Conservation (phyloP, 2,329 filamentous ascomycete species). For the Fusarium anguioides region DNA sequence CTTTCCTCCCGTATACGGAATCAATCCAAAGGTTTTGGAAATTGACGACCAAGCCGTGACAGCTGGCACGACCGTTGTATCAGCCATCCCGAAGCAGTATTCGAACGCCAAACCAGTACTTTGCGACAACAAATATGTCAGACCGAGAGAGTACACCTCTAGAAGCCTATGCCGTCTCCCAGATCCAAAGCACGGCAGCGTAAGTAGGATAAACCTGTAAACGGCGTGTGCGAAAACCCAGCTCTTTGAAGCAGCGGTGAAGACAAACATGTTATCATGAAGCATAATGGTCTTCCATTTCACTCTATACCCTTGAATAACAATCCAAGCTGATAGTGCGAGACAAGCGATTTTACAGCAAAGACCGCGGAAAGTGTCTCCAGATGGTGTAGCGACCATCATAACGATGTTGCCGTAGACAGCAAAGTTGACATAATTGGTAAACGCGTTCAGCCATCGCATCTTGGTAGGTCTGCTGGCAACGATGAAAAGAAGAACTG, state of each 20-base stretch:
- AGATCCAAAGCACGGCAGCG: constrained; percentile 1
- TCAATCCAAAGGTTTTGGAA: background rate
- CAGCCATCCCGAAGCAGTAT: constrained; percentile 4
- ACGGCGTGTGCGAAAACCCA: background rate
- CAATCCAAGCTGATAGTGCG: background rate
- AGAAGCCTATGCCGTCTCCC: background rate
- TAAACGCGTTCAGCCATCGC: background rate
- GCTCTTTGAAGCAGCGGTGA: background rate
- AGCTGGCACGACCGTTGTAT: background rate
- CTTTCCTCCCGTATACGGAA: background rate
- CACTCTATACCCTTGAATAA: background rate
- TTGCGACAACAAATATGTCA: background rate
- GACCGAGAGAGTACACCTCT: background rate
- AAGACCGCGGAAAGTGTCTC: background rate
- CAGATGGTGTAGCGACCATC: constrained; percentile 3
- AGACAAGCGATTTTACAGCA: background rate
- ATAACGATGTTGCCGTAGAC: constrained; percentile 6
- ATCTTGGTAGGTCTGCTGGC: background rate
- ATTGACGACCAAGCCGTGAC: background rate
- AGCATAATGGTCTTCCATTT: background rate
- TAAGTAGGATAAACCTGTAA: background rate
- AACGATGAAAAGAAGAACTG: background rate
- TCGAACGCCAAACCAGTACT: background rate
- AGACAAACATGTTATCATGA: background rate
- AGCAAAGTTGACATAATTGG: background rate